Percentiles rank a stretch among this genome's conserved stretches.
phyloP scores from a whole-genome alignment of 805 yeast genomes.

The Yarrowia alimentaria region DNA sequence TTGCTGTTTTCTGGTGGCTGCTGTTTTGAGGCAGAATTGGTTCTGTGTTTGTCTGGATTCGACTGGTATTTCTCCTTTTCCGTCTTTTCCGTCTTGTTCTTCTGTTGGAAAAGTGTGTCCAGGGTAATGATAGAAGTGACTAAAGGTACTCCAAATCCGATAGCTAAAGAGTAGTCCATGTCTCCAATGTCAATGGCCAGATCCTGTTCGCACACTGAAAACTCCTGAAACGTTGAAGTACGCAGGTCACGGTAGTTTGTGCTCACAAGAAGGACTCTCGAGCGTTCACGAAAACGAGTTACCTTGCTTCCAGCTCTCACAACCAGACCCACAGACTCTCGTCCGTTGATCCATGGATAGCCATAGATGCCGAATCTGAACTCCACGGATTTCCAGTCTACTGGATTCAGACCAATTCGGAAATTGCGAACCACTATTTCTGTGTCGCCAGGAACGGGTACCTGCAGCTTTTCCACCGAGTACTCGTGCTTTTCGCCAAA shows the following conservation, averaged over 20 bases:
- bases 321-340: constrained; percentile 15
- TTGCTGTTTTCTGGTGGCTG: too few relatives aligned
- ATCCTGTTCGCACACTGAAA: not conserved
- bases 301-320: not conserved
- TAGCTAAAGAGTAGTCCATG: not conserved
- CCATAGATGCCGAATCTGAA: constrained; percentile 17
- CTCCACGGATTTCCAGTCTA: constrained; percentile 24
- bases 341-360: constrained; percentile 26
- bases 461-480: not conserved
- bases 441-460: not conserved
- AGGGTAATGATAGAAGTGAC: not conserved
- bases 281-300: not conserved
- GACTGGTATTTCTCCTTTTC: too few relatives aligned
- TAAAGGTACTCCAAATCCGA: not conserved
- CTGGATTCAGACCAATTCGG: constrained; percentile 7
- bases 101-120: not conserved
- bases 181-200: not conserved
- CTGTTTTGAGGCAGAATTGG: too few relatives aligned
- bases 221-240: constrained; percentile 9
- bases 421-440: constrained; percentile 10
- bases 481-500: not conserved
- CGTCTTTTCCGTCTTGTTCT: too few relatives aligned
- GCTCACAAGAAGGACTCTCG: constrained; percentile 1
- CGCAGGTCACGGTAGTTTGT: constrained; percentile 1
- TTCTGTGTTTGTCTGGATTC: too few relatives aligned